Conservation (phyloP, 2,329 filamentous ascomycete species). For the Aaosphaeria pasadenensis region DNA sequence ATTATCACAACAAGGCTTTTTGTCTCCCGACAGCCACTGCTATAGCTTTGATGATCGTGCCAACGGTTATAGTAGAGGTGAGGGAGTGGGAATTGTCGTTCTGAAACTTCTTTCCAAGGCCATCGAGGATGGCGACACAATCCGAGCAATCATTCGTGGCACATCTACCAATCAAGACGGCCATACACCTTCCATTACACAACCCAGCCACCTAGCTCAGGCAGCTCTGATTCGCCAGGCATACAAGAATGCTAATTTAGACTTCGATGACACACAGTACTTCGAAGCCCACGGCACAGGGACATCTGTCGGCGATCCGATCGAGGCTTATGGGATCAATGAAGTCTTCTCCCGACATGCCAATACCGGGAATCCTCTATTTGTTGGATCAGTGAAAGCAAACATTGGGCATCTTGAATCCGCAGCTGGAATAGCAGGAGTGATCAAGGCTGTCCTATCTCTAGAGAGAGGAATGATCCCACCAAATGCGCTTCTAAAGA, state of each 20-base stretch:
- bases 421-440: constrained; percentile 29
- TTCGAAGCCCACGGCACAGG: constrained; percentile 41
- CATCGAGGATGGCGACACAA: constrained; percentile 25
- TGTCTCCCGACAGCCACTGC: constrained; percentile 14
- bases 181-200: constrained; percentile 1
- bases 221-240: constrained; percentile 10
- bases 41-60: constrained; percentile 32
- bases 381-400: constrained; percentile 19
- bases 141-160: constrained; percentile 15
- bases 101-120: constrained; percentile 50
- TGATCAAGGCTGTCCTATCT: constrained; percentile 33
- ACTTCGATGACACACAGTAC: constrained; percentile 14
- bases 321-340: neutral
- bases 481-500: constrained; percentile 4
- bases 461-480: constrained; percentile 32
- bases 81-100: constrained; percentile 49
- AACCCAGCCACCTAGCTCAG: constrained; percentile 44
- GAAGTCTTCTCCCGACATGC: neutral
- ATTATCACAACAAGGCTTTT: neutral
- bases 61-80: constrained; percentile 49
- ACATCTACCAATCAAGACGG: constrained; percentile 11
- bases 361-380: neutral
- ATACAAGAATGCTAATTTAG: constrained; percentile 34
- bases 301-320: constrained; percentile 44
- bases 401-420: constrained; percentile 40